These are phyloP conservation scores for Diaporthe citriasiana DNA, from an alignment of 2,329 filamentous ascomycete species.

Conservation along the genomic window DNA sequence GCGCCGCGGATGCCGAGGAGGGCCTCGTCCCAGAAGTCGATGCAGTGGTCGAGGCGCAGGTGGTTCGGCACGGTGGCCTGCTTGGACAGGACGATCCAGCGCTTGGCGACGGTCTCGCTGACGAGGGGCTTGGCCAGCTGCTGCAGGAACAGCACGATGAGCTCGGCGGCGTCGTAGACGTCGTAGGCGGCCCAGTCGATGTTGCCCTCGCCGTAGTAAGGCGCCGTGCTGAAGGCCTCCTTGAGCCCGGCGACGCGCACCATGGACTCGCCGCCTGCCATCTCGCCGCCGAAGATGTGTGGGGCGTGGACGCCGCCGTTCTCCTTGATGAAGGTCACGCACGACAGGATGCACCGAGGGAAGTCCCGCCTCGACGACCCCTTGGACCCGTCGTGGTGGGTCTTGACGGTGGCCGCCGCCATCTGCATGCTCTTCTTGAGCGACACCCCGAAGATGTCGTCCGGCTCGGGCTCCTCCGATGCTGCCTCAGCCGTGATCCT, in stretches of 20 bases:
- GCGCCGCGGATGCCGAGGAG: conserved; percentile 56
- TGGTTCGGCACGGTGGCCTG: conserved; percentile 55
- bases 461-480: conserved; percentile 47
- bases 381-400: conserved; percentile 54
- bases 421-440: conserved; percentile 57
- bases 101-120: conserved; percentile 54
- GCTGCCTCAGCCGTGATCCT: conserved; percentile 46
- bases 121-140: conserved; percentile 57
- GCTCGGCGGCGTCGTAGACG: conserved; percentile 58
- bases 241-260: conserved; percentile 54
- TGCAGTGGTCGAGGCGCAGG: conserved; percentile 56
- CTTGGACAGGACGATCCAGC: conserved; percentile 58
- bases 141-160: conserved; percentile 56
- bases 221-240: conserved; percentile 53
- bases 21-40: conserved; percentile 64
- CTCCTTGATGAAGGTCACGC: conserved; percentile 54
- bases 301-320: conserved; percentile 53
- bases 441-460: conserved; percentile 57
- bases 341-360: conserved; percentile 58
- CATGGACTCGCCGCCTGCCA: conserved; percentile 47
- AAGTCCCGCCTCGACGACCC: conserved; percentile 56
- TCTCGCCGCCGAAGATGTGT: conserved; percentile 54
- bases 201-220: conserved; percentile 54
- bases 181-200: conserved; percentile 54
- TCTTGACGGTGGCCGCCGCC: conserved; percentile 56